Conservation (phyloP, 2,329 filamentous ascomycete genomes). For the Rhinocladiella similis region DNA sequence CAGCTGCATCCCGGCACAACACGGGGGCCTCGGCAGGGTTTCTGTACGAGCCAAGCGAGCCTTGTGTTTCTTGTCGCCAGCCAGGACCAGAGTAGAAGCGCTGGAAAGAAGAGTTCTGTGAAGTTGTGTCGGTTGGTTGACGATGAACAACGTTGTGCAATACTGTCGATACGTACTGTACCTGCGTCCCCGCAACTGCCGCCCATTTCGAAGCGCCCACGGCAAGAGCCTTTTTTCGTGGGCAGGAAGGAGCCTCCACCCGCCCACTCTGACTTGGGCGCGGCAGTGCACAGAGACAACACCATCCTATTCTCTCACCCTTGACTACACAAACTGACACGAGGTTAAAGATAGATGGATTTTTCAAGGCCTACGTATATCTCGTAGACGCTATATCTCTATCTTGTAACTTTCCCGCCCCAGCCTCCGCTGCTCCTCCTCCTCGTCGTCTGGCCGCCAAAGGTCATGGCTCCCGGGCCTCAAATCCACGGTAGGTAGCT, state of each 20-base stretch:
- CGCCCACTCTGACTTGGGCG: too few relatives aligned
- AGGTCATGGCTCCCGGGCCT: conserved; percentile 24
- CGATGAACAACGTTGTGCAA: neutral
- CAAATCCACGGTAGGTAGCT: conserved; percentile 39
- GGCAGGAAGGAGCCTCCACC: too few relatives aligned
- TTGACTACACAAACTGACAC: too few relatives aligned
- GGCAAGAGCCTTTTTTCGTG: too few relatives aligned
- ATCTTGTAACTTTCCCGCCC: neutral
- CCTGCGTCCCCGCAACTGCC: too few relatives aligned
- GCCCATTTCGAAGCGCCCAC: too few relatives aligned
- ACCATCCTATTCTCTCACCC: too few relatives aligned
- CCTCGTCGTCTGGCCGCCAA: conserved; percentile 9
- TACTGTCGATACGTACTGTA: too few relatives aligned
- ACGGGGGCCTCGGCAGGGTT: neutral
- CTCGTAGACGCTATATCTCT: neutral
- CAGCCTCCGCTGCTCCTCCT: neutral
- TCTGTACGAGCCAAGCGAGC: conserved; percentile 22
- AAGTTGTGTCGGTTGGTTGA: neutral
- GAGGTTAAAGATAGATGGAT: neutral
- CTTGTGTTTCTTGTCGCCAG: conserved; percentile 11
- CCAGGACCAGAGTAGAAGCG: conserved; percentile 8
- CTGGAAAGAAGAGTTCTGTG: neutral
- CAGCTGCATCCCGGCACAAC: neutral
- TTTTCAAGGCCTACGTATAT: neutral
- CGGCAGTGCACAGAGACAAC: too few relatives aligned